Evolutionary conservation across 345 rosid genomes (phyloP), one percentile per base, ranked within the genome.

Genomic region (Gossypium anomalum): DNA sequence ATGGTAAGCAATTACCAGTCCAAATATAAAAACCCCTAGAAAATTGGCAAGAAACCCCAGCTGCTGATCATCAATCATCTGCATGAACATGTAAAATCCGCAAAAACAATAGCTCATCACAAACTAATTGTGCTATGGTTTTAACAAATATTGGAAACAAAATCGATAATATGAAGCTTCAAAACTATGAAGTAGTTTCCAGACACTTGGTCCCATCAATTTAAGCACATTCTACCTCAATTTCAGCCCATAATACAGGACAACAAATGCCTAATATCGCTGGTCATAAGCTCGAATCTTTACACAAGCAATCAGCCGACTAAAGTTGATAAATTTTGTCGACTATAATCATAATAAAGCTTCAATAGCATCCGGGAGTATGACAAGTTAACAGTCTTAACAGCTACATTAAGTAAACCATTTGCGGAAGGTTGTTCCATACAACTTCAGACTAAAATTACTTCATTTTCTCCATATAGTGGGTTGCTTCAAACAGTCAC

Each of bases 31-130:
- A 75, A 88, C 83, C 29, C 97, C 98, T 5, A 93, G 92, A 75
- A 93, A 87, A 75, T 88, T 92, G 81, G 90, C 89, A 45, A 87
- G 79, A 84, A 89, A 90, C 13, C 96, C 93, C 77, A 90, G 82
- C 75, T 82, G 89, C 75, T 84, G 89, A 77, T 93, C 96, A 59
- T 88, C 93, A 59, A 91, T 82, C 98, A 89, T 90, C 98, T 90
- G 90, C 79, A 83, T 63, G 62, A 70, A 48, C 25, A 72, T 43
- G 59, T 76, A 49, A 1, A 53, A 47, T 45, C 38, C 56, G 7
- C 71, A 27, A 9, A 69, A 27, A 51, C 60, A 69, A 57, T 17
- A 34, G 25, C 41, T 23, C 13, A 48, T 23, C 56, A 67, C 20
- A 48, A 48, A 67, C 56, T 44, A 44, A 10, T 6, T 11, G 9